phyloP scores from a whole-genome alignment of 345 rosid species.

The rapeseed (Brassica napus) region DNA sequence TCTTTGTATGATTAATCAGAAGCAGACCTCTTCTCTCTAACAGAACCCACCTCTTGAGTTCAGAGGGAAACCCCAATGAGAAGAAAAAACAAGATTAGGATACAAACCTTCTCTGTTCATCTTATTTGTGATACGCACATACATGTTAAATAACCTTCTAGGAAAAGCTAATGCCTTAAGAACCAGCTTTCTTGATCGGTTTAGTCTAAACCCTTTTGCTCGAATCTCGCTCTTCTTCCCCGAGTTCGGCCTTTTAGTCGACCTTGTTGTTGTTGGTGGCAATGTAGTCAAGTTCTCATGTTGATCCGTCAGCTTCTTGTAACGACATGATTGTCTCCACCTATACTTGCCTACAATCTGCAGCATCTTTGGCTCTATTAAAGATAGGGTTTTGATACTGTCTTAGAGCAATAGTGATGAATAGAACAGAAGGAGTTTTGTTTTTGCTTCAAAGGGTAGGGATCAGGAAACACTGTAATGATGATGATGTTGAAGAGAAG shows the following conservation, averaged over 20 bases:
- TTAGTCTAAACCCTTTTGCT: slow-evolving; percentile 55
- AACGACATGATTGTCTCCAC: slow-evolving; percentile 41
- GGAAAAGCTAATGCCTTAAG: slow-evolving; percentile 49
- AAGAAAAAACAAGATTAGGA: slow-evolving; percentile 60
- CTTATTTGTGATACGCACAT: slow-evolving; percentile 44
- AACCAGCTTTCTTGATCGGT: slow-evolving; percentile 56
- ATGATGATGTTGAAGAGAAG: slow-evolving; percentile 16
- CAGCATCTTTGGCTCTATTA: slow-evolving; percentile 11
- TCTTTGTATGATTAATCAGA: background rate
- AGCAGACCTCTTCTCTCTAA: background rate
- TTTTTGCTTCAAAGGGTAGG: background rate
- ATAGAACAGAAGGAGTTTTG: background rate
- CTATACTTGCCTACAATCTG: slow-evolving; percentile 30
- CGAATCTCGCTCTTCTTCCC: slow-evolving; percentile 49
- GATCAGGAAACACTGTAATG: slow-evolving; percentile 20
- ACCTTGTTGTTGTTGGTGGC: slow-evolving; percentile 35
- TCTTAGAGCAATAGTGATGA: slow-evolving; percentile 1
- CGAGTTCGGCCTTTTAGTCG: slow-evolving; percentile 41
- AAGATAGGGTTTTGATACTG: background rate
- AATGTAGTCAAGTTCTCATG: slow-evolving; percentile 17
- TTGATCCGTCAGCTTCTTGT: slow-evolving; percentile 43
- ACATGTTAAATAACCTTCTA: slow-evolving; percentile 48
- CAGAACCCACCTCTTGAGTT: slow-evolving; percentile 42
- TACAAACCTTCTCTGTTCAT: slow-evolving; percentile 52
- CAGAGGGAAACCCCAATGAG: slow-evolving; percentile 73